Evolutionary conservation across 2,329 filamentous ascomycete genomes (phyloP).

Genomic region (Pezicula neosporulosa): DNA sequence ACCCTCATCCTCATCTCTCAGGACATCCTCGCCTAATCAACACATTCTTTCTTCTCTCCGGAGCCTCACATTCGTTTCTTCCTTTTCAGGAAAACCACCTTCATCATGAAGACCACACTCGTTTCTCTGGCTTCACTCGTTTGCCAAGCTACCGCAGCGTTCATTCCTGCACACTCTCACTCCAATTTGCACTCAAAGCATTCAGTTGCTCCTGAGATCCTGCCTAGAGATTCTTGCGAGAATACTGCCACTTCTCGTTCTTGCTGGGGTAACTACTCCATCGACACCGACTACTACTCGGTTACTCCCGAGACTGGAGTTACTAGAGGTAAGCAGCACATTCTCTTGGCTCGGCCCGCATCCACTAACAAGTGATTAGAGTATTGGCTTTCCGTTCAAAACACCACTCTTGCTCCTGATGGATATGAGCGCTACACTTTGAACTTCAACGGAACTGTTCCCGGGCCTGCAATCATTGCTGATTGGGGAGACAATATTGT

Average conservation of each 20-base stretch:
- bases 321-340: slow-evolving; percentile 23
- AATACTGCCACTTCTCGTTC: slow-evolving; percentile 25
- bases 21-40: background rate
- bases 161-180: slow-evolving; percentile 13
- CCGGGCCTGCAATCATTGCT: slow-evolving; percentile 39
- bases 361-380: slow-evolving; percentile 13
- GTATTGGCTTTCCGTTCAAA: slow-evolving; percentile 40
- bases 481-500: slow-evolving; percentile 31
- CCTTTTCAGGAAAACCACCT: slow-evolving; percentile 5
- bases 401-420: slow-evolving; percentile 40
- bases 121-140: slow-evolving; percentile 14
- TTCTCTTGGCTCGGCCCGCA: background rate
- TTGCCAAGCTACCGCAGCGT: slow-evolving; percentile 15
- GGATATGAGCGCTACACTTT: slow-evolving; percentile 36
- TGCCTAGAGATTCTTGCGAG: slow-evolving; percentile 18
- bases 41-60: background rate
- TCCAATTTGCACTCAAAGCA: background rate
- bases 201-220: slow-evolving; percentile 5
- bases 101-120: slow-evolving; percentile 24
- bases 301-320: slow-evolving; percentile 30
- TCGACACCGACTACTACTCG: slow-evolving; percentile 26
- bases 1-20: slow-evolving; percentile 3
- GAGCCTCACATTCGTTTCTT: slow-evolving; percentile 7
- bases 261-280: slow-evolving; percentile 29
- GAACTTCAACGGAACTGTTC: slow-evolving; percentile 42